Evolutionary conservation across 768 basidiomycete species (phyloP).

Genomic region (Tephrocybe sp.): DNA sequence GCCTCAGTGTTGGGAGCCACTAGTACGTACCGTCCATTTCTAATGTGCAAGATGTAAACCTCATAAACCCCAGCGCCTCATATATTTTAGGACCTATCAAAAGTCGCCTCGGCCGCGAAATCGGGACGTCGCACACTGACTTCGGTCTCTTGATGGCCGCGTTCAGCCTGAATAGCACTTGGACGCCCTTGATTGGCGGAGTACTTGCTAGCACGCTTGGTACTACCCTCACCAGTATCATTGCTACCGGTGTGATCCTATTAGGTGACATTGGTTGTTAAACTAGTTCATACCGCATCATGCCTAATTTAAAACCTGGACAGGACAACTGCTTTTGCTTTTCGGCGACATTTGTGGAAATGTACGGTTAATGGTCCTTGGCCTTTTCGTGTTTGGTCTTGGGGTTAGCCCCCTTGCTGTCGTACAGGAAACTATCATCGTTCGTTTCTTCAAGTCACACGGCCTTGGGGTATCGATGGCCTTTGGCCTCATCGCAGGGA

Average conservation of each 20-base stretch:
- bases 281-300: background rate
- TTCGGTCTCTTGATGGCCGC: slow-evolving; percentile 78
- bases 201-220: slow-evolving; percentile 68
- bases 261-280: slow-evolving; percentile 35
- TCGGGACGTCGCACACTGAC: slow-evolving; percentile 74
- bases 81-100: slow-evolving; percentile 81
- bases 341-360: slow-evolving; percentile 57
- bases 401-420: slow-evolving; percentile 80
- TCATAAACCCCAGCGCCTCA: slow-evolving; percentile 44
- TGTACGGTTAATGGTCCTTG: slow-evolving; percentile 69
- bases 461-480: slow-evolving; percentile 77
- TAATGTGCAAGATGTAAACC: background rate
- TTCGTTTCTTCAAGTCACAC: slow-evolving; percentile 75
- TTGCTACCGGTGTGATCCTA: slow-evolving; percentile 74
- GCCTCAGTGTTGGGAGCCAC: slow-evolving; percentile 73
- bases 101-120: slow-evolving; percentile 61
- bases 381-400: slow-evolving; percentile 77
- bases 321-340: slow-evolving; percentile 67
- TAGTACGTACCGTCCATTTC: slow-evolving; percentile 45
- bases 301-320: too few species aligned
- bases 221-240: slow-evolving; percentile 66
- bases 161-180: slow-evolving; percentile 67
- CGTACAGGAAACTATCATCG: slow-evolving; percentile 82
- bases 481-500: slow-evolving; percentile 80
- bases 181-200: slow-evolving; percentile 78